Base-by-base conservation (phyloP, 495 filamentous ascomycete species). In the Aspergillus indologenus region DNA sequence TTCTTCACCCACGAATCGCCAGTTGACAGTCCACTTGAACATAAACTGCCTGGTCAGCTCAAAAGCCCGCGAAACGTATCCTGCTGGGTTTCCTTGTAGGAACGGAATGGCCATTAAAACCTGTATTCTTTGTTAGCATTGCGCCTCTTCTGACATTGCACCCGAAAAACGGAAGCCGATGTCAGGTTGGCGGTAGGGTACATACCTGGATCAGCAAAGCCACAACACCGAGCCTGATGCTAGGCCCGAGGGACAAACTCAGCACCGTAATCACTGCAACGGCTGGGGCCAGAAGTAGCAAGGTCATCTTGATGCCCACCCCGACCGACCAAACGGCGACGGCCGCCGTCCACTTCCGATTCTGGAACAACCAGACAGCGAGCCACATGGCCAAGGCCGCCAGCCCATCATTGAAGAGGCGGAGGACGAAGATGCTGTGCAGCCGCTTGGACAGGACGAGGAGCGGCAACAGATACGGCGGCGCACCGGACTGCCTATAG, bases 1-100 rank as follows among this genome's bases (percentile, higher is more conserved):
- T 20, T 91, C 85, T 67, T 97, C 91, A 14, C 87, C 85, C 5
- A 97, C 71, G 63, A 98, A 97, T 46, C 93, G 83, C 93, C 93
- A 98, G 71, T 98, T 98, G 57, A 98, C 94, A 0, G 94, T 98
- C 94, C 94, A 98, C 69, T 96, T 92, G 79, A 91, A 97, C 61
- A 96, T 79, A 70, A 98, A 98, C 62, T 87, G 83, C 47, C 94
- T 81, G 24, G 89, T 89, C 24, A 98, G 77, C 75, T 98, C 91
- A 64, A 98, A 98, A 0, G 94, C 91, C 51, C 88, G 78, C 29
- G 81, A 79, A 5, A 92, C 60, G 64, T 98, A 98, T 12, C 89
- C 89, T 47, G 65, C 70, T 17, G 87, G 73, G 63, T 90, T 88
- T 31, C 70, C 70, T 8, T 79, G 75, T 21, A 96, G 73, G 72